Conservation (phyloP, 2,329 filamentous ascomycete genomes). For the Trichoderma sp. region DNA sequence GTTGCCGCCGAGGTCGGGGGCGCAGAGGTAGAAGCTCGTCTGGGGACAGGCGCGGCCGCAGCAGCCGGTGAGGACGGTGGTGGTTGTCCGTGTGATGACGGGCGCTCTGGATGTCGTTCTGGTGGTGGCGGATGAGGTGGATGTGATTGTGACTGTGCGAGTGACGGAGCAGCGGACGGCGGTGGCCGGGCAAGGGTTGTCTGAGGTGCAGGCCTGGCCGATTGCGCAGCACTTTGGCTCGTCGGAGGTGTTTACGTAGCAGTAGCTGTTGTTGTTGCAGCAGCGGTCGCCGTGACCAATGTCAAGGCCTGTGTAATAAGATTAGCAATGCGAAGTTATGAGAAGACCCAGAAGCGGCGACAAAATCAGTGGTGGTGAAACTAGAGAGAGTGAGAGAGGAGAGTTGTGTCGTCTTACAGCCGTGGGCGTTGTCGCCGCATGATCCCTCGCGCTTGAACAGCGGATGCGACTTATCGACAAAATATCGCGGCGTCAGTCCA, state of each 20-base stretch:
- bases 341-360: not conserved
- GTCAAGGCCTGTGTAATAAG: constrained; percentile 39
- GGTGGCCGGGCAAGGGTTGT: constrained; percentile 36
- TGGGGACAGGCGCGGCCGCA: constrained; percentile 40
- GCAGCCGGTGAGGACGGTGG: constrained; percentile 34
- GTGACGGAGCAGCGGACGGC: constrained; percentile 35
- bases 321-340: not conserved
- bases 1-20: constrained; percentile 41
- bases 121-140: not conserved
- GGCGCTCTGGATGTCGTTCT: not conserved
- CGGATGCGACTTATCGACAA: constrained; percentile 30
- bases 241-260: constrained; percentile 39
- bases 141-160: constrained; percentile 24
- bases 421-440: constrained; percentile 31
- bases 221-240: constrained; percentile 42
- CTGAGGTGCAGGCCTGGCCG: constrained; percentile 39
- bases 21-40: constrained; percentile 45
- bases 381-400: not conserved
- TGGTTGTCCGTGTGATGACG: constrained; percentile 22
- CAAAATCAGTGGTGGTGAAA: not conserved
- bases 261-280: constrained; percentile 45
- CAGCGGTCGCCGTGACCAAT: constrained; percentile 38
- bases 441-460: constrained; percentile 29
- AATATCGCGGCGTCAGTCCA: constrained; percentile 32
- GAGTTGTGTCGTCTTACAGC: constrained; percentile 30